Base-by-base conservation (phyloP, 495 filamentous ascomycete genomes). In the Friedmanniomyces simplex region DNA sequence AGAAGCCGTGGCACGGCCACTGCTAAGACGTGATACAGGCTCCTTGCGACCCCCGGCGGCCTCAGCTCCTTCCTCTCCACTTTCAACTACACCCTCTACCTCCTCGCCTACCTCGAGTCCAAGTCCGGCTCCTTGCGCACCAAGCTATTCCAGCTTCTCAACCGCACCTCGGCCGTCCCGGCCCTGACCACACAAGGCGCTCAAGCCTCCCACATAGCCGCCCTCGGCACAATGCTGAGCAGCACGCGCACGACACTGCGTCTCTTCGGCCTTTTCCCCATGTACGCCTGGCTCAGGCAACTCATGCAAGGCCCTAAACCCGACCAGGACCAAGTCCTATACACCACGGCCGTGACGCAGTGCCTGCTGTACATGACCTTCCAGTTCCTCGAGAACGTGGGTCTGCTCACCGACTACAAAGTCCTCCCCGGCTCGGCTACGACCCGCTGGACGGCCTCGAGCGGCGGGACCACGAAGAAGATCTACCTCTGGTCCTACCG, bases 71-170 rank as follows among this genome's bases (percentile, higher is more conserved):
- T 69, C 63, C 67, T 71, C 57, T 66, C 63, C 42, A 69, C 68
- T 52, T 61, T 67, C 52, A 71, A 69, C 62, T 71, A 71, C 60
- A 64, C 63, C 52, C 66, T 71, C 55, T 71, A 71, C 62, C 62
- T 69, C 22, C 63, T 68, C 53, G 67, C 68, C 20, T 68, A 67
- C 63, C 63, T 69, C 37, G 58, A 68, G 48, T 48, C 67, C 45
- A 61, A 62, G 25, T 51, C 65, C 39, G 57, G 59, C 28, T 50
- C 59, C 42, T 37, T 65, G 25, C 37, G 61, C 13, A 21, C 30
- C 43, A 41, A 46, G 43, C 46, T 67, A 16, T 60, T 41, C 36
- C 51, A 57, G 42, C 59, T 71, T 22, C 62, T 66, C 53, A 56
- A 47, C 60, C 55, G 51, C 48, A 43, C 57, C 30, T 47, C 66